These are phyloP conservation scores for Penstemon eatonii DNA, from an alignment of 257 asterid species.

Conservation along the genomic window DNA sequence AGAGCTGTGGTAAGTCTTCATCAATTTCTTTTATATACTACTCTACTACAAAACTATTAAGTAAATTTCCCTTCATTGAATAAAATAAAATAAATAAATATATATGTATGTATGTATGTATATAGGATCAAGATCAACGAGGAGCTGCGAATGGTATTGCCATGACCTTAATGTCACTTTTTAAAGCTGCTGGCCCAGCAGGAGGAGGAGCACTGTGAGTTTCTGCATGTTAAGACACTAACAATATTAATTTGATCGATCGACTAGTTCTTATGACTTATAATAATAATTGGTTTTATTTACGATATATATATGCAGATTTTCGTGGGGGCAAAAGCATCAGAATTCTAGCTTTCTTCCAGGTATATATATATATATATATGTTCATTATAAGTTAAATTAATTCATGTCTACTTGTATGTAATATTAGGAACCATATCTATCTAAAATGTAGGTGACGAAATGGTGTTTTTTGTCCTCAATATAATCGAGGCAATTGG, in stretches of 20 bases:
- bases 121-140: constrained; percentile 22
- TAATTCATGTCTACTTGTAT: no score
- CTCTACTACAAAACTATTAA: neutral
- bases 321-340: constrained; percentile 37
- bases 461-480: constrained; percentile 63
- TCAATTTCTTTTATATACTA: neutral
- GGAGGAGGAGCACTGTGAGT: constrained; percentile 22
- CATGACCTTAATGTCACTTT: constrained; percentile 15
- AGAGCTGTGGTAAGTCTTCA: constrained; percentile 69
- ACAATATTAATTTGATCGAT: neutral
- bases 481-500: constrained; percentile 56
- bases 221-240: neutral
- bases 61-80: neutral
- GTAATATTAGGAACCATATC: neutral
- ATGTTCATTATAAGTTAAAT: no score
- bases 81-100: neutral
- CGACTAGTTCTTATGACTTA: no score
- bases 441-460: constrained; percentile 54
- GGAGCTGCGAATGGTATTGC: constrained; percentile 18
- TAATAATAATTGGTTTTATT: neutral
- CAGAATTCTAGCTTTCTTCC: constrained; percentile 56
- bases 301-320: neutral
- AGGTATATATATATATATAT: constrained; percentile 34
- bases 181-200: constrained; percentile 14
- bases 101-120: no score